Evolutionary conservation across 2,329 filamentous ascomycete species (phyloP), one percentile per base, ranked within the genome.

Genomic region (Xylariaceae sp.): DNA sequence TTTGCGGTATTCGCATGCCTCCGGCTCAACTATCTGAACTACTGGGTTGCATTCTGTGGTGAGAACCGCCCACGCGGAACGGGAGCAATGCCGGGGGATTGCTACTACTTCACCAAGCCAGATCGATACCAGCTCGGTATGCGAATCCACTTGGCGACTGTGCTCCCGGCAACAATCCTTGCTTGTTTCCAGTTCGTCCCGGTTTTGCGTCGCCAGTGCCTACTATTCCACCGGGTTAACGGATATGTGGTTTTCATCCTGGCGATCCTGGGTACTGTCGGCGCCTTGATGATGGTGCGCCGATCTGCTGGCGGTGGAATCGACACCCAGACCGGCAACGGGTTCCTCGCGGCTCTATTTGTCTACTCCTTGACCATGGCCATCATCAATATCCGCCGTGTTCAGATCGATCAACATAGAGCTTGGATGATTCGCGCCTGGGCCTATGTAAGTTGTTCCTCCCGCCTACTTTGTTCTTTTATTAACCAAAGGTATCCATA

Each of bases 341-440:
- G 78, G 0, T 55, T 77, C 0, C 66, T 83, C 0, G 77, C 72
- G 1, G 73, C 82, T 35, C 67, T 77, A 7, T 81, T 81, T 1
- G 69, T 78, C 0, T 63, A 69, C 1, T 74, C 76, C 8, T 69
- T 82, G 23, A 61, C 67, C 0, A 60, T 86, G 49, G 80, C 82
- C 1, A 79, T 78, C 37, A 74, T 80, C 68, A 85, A 85, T 62
- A 79, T 87, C 69, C 85, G 82, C 68, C 73, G 75, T 1, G 70
- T 86, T 1, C 83, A 86, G 66, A 82, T 88, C 53, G 82, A 86
- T 37, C 79, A 86, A 66, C 84, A 87, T 61, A 77, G 84, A 1
- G 81, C 82, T 2, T 87, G 83, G 84, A 87, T 87, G 84, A 66
- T 87, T 35, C 70, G 84, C 18, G 75, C 79, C 6, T 81, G 79